Conservation (phyloP, 371 early-diverging fungal species). For the Parasitella parasitica region DNA sequence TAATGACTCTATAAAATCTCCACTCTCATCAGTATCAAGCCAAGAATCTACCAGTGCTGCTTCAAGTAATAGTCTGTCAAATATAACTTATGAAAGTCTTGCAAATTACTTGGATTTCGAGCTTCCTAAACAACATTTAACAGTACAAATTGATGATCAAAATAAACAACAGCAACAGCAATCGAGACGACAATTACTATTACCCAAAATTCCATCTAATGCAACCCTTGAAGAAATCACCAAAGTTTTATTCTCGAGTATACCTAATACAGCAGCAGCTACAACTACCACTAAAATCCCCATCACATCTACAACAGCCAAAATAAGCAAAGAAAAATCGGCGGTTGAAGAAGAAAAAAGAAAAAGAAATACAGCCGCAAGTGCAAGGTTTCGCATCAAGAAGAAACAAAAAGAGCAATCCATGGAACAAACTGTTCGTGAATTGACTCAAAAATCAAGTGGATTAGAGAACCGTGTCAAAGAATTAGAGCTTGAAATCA, state of each 20-base stretch:
- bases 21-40: not conserved
- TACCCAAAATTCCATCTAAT: constrained; percentile 15
- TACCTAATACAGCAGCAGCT: not conserved
- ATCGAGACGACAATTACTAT: constrained; percentile 3
- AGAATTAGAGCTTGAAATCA: constrained; percentile 86
- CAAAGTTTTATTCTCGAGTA: constrained; percentile 4
- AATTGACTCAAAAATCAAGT: constrained; percentile 74
- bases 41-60: not conserved
- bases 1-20: constrained; percentile 9
- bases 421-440: constrained; percentile 75
- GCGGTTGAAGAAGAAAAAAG: constrained; percentile 77
- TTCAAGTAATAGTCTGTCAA: constrained; percentile 1
- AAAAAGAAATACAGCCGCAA: constrained; percentile 89
- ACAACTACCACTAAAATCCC: not conserved
- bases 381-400: constrained; percentile 91
- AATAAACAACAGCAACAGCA: constrained; percentile 20
- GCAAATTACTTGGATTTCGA: constrained; percentile 45
- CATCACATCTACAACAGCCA: not conserved
- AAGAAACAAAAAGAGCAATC: constrained; percentile 85
- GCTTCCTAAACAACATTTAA: constrained; percentile 22
- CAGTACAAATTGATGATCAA: constrained; percentile 1
- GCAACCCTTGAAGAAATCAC: constrained; percentile 14
- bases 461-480: constrained; percentile 64
- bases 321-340: not conserved
- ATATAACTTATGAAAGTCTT: constrained; percentile 37